phyloP scores from a whole-genome alignment of 2,329 filamentous ascomycete species.

The Stagonosporopsis cucurbitacearum region DNA sequence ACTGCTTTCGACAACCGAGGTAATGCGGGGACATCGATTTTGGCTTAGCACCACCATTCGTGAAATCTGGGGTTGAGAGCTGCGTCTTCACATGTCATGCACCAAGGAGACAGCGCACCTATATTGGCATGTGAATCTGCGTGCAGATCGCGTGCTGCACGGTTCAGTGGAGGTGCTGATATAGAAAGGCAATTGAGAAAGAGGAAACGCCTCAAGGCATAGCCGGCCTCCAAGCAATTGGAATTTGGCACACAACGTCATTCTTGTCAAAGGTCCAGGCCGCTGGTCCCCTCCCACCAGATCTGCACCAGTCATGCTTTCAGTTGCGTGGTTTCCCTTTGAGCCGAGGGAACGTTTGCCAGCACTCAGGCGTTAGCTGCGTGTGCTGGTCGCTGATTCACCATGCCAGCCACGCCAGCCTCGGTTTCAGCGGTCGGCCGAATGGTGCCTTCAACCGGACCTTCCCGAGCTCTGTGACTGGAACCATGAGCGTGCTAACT shows the following conservation, averaged over 20 bases:
- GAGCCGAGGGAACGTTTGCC: slow-evolving; percentile 38
- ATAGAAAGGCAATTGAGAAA: slow-evolving; percentile 1
- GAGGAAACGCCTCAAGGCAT: neutral
- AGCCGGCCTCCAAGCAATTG: slow-evolving; percentile 35
- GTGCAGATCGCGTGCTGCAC: slow-evolving; percentile 29
- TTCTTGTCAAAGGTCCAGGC: slow-evolving; percentile 29
- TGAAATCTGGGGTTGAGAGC: slow-evolving; percentile 18
- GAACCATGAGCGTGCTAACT: slow-evolving; percentile 24
- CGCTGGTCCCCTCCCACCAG: slow-evolving; percentile 32
- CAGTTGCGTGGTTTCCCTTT: slow-evolving; percentile 35
- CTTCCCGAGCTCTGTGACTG: slow-evolving; percentile 36
- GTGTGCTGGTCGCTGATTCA: slow-evolving; percentile 22
- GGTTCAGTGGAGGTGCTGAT: neutral
- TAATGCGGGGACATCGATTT: slow-evolving; percentile 4
- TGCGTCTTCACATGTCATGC: slow-evolving; percentile 42
- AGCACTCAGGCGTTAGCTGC: slow-evolving; percentile 19
- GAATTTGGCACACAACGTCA: slow-evolving; percentile 46
- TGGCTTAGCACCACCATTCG: slow-evolving; percentile 11
- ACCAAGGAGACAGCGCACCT: slow-evolving; percentile 18
- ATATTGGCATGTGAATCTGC: slow-evolving; percentile 41
- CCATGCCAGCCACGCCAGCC: slow-evolving; percentile 38
- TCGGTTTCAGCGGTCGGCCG: slow-evolving; percentile 40
- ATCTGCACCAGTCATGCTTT: slow-evolving; percentile 18
- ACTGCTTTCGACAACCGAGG: slow-evolving; percentile 23
- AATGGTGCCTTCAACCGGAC: slow-evolving; percentile 46